Percentiles rank a stretch among this genome's conserved stretches.
Evolutionary conservation across 2,329 filamentous ascomycete genomes (phyloP).

Genomic region (Aspergillus tanneri): DNA sequence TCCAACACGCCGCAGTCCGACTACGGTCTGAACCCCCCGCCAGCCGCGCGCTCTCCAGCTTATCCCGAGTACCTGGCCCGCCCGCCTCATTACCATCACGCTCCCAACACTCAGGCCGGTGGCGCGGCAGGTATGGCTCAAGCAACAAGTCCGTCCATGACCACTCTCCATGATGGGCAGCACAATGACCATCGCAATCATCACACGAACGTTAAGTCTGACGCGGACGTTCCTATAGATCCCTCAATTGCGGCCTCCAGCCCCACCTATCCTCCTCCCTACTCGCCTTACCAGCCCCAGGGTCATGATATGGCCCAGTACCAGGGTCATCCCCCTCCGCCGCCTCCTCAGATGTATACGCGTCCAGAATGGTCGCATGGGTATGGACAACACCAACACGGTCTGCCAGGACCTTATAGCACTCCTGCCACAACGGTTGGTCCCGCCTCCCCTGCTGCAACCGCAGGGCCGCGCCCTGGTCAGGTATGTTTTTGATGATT

Average conservation of each 20-base stretch:
- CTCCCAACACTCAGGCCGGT: constrained; percentile 67
- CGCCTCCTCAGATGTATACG: constrained; percentile 49
- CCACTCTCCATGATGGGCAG: constrained; percentile 72
- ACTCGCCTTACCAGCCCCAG: constrained; percentile 81
- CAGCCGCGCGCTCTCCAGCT: constrained; percentile 73
- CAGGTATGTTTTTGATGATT: constrained; percentile 56
- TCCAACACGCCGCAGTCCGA: constrained; percentile 85
- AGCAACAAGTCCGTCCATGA: constrained; percentile 96
- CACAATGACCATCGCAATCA: constrained; percentile 69
- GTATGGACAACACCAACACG: constrained; percentile 49
- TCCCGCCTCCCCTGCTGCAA: constrained; percentile 59
- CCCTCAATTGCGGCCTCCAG: constrained; percentile 91
- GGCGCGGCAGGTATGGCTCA: constrained; percentile 93
- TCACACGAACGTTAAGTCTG: constrained; percentile 72
- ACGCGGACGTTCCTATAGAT: constrained; percentile 98
- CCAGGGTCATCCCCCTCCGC: constrained; percentile 48
- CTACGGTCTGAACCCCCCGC: constrained; percentile 75
- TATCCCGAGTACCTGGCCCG: constrained; percentile 88
- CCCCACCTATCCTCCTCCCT: constrained; percentile 83
- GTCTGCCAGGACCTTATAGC: constrained; percentile 49
- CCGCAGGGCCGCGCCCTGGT: constrained; percentile 61
- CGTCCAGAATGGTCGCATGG: constrained; percentile 49
- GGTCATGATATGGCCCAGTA: constrained; percentile 83
- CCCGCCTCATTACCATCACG: constrained; percentile 69
- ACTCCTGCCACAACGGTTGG: constrained; percentile 59